Evolutionary conservation across 352 stramenopile genomes (phyloP).

Genomic region (Phytophthora litchii): DNA sequence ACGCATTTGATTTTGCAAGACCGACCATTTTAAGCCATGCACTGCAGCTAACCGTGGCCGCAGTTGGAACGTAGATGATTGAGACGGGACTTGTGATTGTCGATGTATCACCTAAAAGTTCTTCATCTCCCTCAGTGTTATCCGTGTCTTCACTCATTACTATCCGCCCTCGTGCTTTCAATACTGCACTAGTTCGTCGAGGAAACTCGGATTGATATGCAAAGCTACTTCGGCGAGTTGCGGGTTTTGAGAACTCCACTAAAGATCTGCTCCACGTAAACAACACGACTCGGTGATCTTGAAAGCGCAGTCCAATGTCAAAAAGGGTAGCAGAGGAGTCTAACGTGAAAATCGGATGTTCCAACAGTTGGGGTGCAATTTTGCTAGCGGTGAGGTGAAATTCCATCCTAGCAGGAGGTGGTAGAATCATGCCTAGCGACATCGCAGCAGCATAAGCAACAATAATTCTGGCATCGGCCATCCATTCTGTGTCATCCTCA

Average conservation of each 20-base stretch:
- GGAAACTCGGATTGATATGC: slow-evolving; percentile 29
- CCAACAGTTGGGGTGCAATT: slow-evolving; percentile 35
- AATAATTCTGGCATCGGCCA: slow-evolving; percentile 39
- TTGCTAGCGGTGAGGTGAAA: slow-evolving; percentile 34
- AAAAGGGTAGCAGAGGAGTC: slow-evolving; percentile 37
- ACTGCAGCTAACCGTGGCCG: slow-evolving; percentile 36
- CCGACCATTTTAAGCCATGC: slow-evolving; percentile 49
- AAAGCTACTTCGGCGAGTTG: slow-evolving; percentile 29
- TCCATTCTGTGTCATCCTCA: slow-evolving; percentile 23
- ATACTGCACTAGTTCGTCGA: slow-evolving; percentile 36
- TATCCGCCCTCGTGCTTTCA: slow-evolving; percentile 34
- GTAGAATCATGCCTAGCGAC: slow-evolving; percentile 41
- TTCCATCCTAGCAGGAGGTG: slow-evolving; percentile 29
- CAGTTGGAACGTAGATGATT: slow-evolving; percentile 57
- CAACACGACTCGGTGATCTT: slow-evolving; percentile 34
- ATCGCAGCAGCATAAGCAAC: slow-evolving; percentile 45
- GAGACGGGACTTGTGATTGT: slow-evolving; percentile 32
- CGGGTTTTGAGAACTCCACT: slow-evolving; percentile 1
- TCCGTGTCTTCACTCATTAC: slow-evolving; percentile 28
- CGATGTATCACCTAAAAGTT: slow-evolving; percentile 27
- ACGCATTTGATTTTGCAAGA: slow-evolving; percentile 44
- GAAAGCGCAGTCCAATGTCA: slow-evolving; percentile 46
- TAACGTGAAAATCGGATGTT: slow-evolving; percentile 27
- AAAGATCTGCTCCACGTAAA: slow-evolving; percentile 36
- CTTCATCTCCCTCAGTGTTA: slow-evolving; percentile 24